phyloP scores from a whole-genome alignment of 768 basidiomycete species.

The Pholiota molesta region DNA sequence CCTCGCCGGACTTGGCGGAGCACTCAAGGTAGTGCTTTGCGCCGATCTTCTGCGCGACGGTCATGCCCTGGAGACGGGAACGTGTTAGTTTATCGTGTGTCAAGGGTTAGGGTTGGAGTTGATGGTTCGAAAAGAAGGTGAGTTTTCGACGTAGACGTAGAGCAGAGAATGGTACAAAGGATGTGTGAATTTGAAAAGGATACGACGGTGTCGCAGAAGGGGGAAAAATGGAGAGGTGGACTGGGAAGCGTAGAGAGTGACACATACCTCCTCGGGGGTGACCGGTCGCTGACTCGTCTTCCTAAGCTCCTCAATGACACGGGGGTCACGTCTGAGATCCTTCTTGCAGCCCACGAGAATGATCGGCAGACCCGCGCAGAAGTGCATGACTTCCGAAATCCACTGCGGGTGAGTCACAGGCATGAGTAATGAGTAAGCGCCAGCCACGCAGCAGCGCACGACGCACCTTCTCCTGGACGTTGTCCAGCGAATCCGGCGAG shows the following conservation, averaged over 20 bases:
- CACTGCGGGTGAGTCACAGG: slow-evolving; percentile 55
- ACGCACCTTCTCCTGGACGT: slow-evolving; percentile 98
- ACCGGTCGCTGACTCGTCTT: slow-evolving; percentile 96
- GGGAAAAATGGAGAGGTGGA: background rate
- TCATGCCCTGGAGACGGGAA: slow-evolving; percentile 70
- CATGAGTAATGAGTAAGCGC: slow-evolving; percentile 8
- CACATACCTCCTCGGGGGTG: slow-evolving; percentile 83
- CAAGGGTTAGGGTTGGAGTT: slow-evolving; percentile 6
- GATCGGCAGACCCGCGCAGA: slow-evolving; percentile 92
- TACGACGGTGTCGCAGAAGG: background rate
- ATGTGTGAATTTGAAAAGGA: background rate
- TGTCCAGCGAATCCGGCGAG: slow-evolving; percentile 96
- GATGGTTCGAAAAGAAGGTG: background rate
- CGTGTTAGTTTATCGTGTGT: background rate
- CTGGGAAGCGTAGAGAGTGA: background rate
- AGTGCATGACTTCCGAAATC: slow-evolving; percentile 99
- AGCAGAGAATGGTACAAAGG: background rate
- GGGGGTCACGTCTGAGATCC: slow-evolving; percentile 91
- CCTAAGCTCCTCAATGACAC: slow-evolving; percentile 92
- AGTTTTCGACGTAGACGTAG: background rate
- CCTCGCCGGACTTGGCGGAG: slow-evolving; percentile 94
- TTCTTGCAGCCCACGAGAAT: slow-evolving; percentile 99
- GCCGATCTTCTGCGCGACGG: slow-evolving; percentile 94
- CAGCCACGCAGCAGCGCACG: background rate
- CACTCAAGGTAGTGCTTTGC: slow-evolving; percentile 98